A percentile compares a stretch with the other conserved stretches of the same genome.
Conservation (phyloP, 805 yeast species). For the Debaryomyces castellii region DNA sequence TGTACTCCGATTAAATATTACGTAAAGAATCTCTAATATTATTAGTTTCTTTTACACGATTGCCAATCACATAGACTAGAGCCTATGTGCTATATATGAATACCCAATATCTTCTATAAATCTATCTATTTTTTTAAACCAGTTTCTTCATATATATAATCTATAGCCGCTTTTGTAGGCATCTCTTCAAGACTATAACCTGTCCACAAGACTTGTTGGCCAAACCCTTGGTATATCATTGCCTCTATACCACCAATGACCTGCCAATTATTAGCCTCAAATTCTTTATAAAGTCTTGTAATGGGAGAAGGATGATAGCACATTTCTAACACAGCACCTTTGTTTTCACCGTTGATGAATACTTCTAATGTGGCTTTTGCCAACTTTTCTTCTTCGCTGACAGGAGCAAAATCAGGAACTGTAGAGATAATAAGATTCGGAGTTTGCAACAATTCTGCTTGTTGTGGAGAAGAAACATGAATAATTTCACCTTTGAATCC, state of each 20-base stretch:
- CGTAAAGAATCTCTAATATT: not conserved
- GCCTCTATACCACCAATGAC: constrained; percentile 29
- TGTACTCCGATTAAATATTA: not conserved
- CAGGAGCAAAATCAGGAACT: constrained; percentile 28
- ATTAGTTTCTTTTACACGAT: too few relatives aligned
- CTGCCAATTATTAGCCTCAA: constrained; percentile 22
- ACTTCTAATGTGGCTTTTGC: constrained; percentile 18
- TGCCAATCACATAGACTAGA: too few relatives aligned
- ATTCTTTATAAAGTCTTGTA: constrained; percentile 24
- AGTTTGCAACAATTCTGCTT: constrained; percentile 15
- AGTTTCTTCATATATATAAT: constrained; percentile 12
- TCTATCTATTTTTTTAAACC: not conserved
- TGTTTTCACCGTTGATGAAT: constrained; percentile 15
- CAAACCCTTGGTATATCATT: constrained; percentile 31
- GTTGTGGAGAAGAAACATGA: constrained; percentile 21
- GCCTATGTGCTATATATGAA: not conserved
- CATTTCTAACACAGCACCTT: constrained; percentile 28
- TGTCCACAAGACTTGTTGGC: constrained; percentile 31
- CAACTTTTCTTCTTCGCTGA: constrained; percentile 17
- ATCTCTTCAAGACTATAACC: constrained; percentile 23
- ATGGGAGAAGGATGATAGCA: constrained; percentile 30
- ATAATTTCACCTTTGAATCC: constrained; percentile 26
- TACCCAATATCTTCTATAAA: not conserved
- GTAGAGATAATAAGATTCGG: constrained; percentile 26
- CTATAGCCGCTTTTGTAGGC: constrained; percentile 20